Evolutionary conservation across 208 protist species (phyloP).

Genomic region (Leishmania arabica): DNA sequence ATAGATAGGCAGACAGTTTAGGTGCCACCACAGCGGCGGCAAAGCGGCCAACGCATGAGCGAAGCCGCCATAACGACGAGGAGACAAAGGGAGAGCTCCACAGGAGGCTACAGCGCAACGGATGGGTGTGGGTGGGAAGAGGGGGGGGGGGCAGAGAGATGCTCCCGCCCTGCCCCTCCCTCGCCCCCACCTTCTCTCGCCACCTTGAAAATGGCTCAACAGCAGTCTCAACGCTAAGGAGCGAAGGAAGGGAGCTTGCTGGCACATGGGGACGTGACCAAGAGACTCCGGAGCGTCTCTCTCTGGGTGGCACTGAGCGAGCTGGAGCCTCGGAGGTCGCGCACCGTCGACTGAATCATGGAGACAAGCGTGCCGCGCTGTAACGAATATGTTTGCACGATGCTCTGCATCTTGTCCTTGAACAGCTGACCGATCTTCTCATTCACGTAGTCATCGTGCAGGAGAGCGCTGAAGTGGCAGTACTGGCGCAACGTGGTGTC

Average conservation of each 20-base stretch:
- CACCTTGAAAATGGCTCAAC: neutral
- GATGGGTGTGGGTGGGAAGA: neutral
- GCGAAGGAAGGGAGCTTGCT: neutral
- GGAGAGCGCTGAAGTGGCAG: conserved; percentile 23
- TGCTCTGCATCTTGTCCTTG: neutral
- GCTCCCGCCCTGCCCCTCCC: neutral
- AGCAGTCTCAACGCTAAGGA: neutral
- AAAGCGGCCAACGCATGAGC: neutral
- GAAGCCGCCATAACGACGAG: neutral
- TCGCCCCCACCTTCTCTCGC: neutral
- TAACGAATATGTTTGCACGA: conserved; percentile 6
- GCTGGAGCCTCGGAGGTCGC: neutral
- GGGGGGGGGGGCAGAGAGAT: neutral
- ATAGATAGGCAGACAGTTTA: too few relatives aligned
- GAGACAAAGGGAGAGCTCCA: neutral
- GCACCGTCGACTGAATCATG: neutral
- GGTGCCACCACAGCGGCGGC: neutral
- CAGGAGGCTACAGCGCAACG: neutral
- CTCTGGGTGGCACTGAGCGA: neutral
- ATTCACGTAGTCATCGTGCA: conserved; percentile 19
- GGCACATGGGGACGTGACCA: neutral
- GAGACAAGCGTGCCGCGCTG: neutral
- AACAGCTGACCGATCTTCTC: conserved; percentile 2
- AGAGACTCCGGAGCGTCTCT: neutral
- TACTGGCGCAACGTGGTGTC: conserved; percentile 28